Conservation (phyloP, 176 grass and related monocot species). For the Olyra latifolia region DNA sequence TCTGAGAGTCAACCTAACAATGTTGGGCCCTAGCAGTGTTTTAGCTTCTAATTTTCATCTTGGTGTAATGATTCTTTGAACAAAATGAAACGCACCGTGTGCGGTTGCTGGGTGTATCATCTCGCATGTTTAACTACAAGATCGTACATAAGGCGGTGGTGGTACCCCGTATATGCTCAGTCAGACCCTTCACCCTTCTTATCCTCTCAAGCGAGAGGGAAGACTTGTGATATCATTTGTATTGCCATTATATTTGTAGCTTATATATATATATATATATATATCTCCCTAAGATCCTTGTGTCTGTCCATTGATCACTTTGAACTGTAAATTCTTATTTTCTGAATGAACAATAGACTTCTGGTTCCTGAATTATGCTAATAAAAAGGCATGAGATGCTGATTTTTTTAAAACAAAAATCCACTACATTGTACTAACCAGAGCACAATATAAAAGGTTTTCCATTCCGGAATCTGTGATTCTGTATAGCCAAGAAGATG, state of each 20-base stretch:
- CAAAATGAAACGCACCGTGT: constrained; percentile 22
- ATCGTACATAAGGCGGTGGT: constrained; percentile 11
- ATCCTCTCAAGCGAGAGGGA: constrained; percentile 28
- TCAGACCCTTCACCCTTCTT: constrained; percentile 27
- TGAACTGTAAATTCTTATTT: not conserved
- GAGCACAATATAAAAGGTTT: not conserved
- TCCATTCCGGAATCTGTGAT: constrained; percentile 4
- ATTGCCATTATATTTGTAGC: constrained; percentile 48
- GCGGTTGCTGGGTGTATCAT: constrained; percentile 2
- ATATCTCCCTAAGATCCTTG: constrained; percentile 21
- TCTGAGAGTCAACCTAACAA: constrained; percentile 84
- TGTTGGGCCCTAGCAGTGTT: constrained; percentile 58
- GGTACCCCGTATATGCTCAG: constrained; percentile 7
- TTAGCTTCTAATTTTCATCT: constrained; percentile 49
- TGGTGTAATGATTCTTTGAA: constrained; percentile 78
- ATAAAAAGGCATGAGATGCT: not conserved
- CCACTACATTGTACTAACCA: too few relatives aligned
- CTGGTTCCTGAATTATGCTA: not conserved
- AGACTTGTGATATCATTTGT: constrained; percentile 63
- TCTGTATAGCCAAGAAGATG: not conserved
- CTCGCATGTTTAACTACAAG: constrained; percentile 30
- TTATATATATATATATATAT: constrained; percentile 49
- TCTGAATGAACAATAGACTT: not conserved
- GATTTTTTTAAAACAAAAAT: too few relatives aligned
- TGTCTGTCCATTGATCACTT: not conserved